A percentile compares a stretch with the other conserved stretches of the same genome.
Conservation (phyloP, 225 moss, liverwort and hornwort genomes). For the Neckera pumila region DNA sequence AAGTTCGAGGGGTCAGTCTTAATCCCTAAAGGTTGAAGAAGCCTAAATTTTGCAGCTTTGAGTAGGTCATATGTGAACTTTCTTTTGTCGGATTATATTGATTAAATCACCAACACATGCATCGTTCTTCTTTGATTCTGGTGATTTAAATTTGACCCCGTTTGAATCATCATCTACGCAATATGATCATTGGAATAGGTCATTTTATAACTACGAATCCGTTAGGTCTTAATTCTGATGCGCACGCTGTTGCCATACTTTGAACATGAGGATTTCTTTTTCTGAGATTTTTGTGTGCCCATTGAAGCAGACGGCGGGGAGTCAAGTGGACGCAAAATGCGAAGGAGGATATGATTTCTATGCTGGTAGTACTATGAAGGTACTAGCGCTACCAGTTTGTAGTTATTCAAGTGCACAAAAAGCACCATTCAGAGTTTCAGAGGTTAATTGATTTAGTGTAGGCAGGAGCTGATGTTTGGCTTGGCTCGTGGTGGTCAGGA, state of each 20-base stretch:
- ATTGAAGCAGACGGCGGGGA: conserved; percentile 15
- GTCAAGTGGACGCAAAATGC: not conserved
- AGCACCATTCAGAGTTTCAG: not conserved
- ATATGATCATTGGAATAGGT: not conserved
- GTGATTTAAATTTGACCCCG: not conserved
- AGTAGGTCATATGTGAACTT: not conserved
- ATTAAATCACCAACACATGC: not conserved
- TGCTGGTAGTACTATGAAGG: conserved; percentile 9
- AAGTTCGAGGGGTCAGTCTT: not conserved
- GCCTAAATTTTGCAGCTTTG: not conserved
- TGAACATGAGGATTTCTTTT: not conserved
- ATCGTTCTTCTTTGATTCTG: not conserved
- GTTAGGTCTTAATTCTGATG: not conserved
- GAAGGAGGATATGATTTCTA: conserved; percentile 8
- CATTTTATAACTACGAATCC: not conserved
- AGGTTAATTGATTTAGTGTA: not conserved
- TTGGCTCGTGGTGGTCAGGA: conserved; percentile 17
- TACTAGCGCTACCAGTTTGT: not conserved
- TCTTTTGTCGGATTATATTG: not conserved
- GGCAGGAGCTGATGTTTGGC: not conserved
- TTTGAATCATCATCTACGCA: not conserved
- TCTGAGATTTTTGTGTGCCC: not conserved
- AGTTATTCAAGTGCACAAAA: not conserved
- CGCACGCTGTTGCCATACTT: not conserved
- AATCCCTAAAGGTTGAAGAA: not conserved